Base-by-base conservation (phyloP, 2,329 filamentous ascomycete genomes). In the Rhytidhysteron rufulum region DNA sequence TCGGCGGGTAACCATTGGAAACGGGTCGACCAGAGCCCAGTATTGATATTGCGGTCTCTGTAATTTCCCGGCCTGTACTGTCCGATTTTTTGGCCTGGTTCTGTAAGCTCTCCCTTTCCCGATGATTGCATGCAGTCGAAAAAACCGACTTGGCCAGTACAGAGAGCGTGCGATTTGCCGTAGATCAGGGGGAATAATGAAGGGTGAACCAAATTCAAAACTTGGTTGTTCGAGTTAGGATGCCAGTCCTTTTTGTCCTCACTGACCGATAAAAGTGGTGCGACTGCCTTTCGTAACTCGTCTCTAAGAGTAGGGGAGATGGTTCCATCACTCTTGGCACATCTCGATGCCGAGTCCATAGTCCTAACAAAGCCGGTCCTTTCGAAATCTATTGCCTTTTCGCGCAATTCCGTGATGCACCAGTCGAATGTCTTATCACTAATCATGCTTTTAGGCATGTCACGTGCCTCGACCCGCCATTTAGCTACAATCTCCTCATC, bases 201-300 rank as follows among this genome's bases (percentile, higher is more conserved):
- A 1, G 82, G 80, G 47, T 85, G 74, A 4, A 85, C 71, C 2
- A 85, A 63, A 52, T 86, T 75, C 1, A 82, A 71, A 2, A 86
- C 79, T 43, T 71, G 73, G 1, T 66, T 58, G 22, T 79, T 65
- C 1, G 75, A 79, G 2, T 72, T 67, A 0, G 81, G 82, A 57
- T 85, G 78, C 72, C 75, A 86, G 55, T 83, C 80, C 47, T 74
- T 72, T 21, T 66, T 39, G 0, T 63, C 42, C 5, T 75, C 71
- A 0, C 74, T 71, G 1, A 76, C 67, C 15, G 74, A 58, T 43
- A 83, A 74, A 2, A 86, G 63, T 0, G 54, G 55, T 1, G 58
- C 54, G 22, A 77, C 71, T 1, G 68, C 71, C 3, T 53, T 47
- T 20, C 53, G 64, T 3, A 85, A 63, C 1, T 63, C 57, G 1